Percentiles rank a stretch among this genome's conserved stretches.
Evolutionary conservation across 106 monocot genomes (phyloP).

Genomic region (Ottelia alismoides): DNA sequence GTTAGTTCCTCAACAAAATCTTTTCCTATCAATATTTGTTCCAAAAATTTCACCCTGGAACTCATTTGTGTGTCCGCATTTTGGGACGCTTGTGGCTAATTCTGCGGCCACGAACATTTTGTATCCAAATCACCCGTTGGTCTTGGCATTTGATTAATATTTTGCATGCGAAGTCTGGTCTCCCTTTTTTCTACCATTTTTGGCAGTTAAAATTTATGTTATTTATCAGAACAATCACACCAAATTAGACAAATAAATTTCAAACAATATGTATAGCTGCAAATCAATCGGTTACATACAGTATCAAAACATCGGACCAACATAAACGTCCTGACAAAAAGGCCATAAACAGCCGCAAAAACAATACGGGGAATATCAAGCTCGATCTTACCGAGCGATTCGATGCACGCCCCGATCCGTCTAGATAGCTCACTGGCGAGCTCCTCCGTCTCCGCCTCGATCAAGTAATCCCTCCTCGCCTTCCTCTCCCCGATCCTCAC

Average conservation of each 20-base stretch:
- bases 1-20: too few relatives aligned
- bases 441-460: slow-evolving; percentile 39
- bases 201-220: too few relatives aligned
- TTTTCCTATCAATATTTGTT: too few relatives aligned
- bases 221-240: neutral
- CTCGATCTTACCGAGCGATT: slow-evolving; percentile 38
- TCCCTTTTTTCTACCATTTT: too few relatives aligned
- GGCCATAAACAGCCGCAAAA: neutral
- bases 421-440: slow-evolving; percentile 30
- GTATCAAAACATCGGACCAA: too few relatives aligned
- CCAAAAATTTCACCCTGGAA: too few relatives aligned
- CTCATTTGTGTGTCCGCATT: too few relatives aligned
- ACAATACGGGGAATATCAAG: neutral
- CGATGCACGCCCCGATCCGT: slow-evolving; percentile 28
- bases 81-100: too few relatives aligned
- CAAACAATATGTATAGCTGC: neutral
- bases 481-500: neutral
- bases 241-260: neutral
- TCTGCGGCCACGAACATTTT: too few relatives aligned
- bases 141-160: too few relatives aligned
- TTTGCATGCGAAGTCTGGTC: too few relatives aligned
- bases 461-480: slow-evolving; percentile 47
- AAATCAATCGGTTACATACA: neutral
- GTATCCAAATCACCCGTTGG: too few relatives aligned
- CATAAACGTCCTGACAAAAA: neutral